Percentiles rank a stretch among this genome's conserved stretches.
phyloP scores from a whole-genome alignment of 148 eudicot species.

The Heliosperma pusillum region DNA sequence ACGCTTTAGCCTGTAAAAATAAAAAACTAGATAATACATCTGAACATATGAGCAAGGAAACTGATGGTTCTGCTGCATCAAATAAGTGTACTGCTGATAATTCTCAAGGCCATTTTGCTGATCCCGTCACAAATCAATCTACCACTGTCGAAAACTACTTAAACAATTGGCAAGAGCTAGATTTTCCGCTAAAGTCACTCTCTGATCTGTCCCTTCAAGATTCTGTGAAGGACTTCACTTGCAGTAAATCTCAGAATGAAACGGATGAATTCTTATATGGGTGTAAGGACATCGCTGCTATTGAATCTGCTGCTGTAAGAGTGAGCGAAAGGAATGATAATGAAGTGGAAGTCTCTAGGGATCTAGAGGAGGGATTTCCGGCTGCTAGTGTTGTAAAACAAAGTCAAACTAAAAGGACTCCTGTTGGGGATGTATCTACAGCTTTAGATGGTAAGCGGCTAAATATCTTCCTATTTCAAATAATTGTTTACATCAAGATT shows the following conservation, averaged over 20 bases:
- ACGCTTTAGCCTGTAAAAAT: conserved; percentile 30
- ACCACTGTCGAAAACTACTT: conserved; percentile 9
- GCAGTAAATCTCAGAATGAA: neutral
- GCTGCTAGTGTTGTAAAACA: conserved; percentile 7
- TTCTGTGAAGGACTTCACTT: conserved; percentile 1
- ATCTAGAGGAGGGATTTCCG: conserved; percentile 2
- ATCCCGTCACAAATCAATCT: conserved; percentile 17
- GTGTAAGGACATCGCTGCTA: neutral
- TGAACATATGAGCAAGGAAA: conserved; percentile 25
- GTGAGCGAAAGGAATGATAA: conserved; percentile 14
- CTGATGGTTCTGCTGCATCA: conserved; percentile 17
- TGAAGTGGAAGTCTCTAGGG: conserved; percentile 19
- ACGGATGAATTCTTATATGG: conserved; percentile 16
- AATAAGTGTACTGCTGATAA: conserved; percentile 12
- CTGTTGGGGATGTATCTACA: conserved; percentile 17
- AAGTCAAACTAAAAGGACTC: conserved; percentile 22
- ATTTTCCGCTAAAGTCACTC: conserved; percentile 14
- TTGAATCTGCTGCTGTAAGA: neutral
- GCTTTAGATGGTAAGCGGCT: conserved; percentile 35
- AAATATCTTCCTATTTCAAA: neutral
- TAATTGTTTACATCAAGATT: neutral
- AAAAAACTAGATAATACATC: conserved; percentile 25
- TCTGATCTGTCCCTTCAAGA: conserved; percentile 8
- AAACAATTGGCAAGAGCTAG: conserved; percentile 6
- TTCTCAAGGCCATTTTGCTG: conserved; percentile 16